A percentile compares a stretch with the other conserved stretches of the same genome.
phyloP scores from a whole-genome alignment of 345 rosid species.

The Syzygium aromaticum region DNA sequence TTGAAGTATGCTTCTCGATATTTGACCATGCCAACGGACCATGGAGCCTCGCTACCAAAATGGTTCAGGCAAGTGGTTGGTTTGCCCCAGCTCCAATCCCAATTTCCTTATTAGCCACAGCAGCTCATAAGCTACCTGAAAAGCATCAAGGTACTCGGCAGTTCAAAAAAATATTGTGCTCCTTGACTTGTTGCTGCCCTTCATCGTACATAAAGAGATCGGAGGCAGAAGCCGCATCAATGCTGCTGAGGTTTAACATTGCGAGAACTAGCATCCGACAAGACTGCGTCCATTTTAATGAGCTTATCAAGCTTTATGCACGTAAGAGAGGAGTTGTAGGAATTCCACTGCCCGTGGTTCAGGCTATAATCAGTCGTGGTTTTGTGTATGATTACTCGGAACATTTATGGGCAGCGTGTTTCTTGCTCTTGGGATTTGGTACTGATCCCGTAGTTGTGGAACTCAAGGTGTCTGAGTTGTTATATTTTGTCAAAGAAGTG shows the following conservation, averaged over 20 bases:
- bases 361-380: slow-evolving; percentile 58
- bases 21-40: slow-evolving; percentile 92
- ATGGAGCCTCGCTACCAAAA: slow-evolving; percentile 83
- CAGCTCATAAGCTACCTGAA: slow-evolving; percentile 76
- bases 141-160: slow-evolving; percentile 40
- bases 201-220: slow-evolving; percentile 56
- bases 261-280: slow-evolving; percentile 58
- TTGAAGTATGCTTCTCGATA: slow-evolving; percentile 93
- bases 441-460: slow-evolving; percentile 55
- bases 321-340: slow-evolving; percentile 42
- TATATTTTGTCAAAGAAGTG: slow-evolving; percentile 49
- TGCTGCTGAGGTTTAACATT: slow-evolving; percentile 77
- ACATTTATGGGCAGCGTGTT: slow-evolving; percentile 84
- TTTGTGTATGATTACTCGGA: slow-evolving; percentile 44
- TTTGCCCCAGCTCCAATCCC: slow-evolving; percentile 85
- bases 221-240: slow-evolving; percentile 72
- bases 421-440: slow-evolving; percentile 67
- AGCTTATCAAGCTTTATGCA: slow-evolving; percentile 61
- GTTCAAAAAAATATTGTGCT: slow-evolving; percentile 48
- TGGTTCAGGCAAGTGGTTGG: slow-evolving; percentile 90
- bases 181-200: slow-evolving; percentile 61
- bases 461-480: slow-evolving; percentile 57
- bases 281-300: slow-evolving; percentile 54
- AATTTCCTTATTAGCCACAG: slow-evolving; percentile 50
- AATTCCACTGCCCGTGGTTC: slow-evolving; percentile 61